Conservation (phyloP, 148 eudicot species). For the Tetragonia tetragonoides region DNA sequence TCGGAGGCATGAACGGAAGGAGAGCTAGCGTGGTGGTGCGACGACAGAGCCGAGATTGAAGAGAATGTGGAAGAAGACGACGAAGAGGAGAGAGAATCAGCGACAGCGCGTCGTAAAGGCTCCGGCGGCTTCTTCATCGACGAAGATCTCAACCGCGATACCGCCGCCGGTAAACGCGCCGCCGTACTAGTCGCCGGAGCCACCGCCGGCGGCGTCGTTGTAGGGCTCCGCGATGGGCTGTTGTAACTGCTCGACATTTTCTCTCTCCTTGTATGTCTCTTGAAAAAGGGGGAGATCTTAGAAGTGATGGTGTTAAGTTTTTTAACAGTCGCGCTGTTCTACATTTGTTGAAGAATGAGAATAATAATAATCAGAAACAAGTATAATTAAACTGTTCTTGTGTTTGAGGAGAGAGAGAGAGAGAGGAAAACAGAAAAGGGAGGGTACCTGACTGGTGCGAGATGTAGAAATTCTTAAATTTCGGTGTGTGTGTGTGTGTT, state of each 20-base stretch:
- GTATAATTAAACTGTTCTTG: not conserved
- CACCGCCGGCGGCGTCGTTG: not conserved
- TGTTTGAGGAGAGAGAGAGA: not conserved
- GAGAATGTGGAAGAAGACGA: constrained; percentile 39
- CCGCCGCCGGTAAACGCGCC: constrained; percentile 37
- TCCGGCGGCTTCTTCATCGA: constrained; percentile 92
- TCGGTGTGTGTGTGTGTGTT: constrained; percentile 26
- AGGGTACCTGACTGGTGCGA: not conserved
- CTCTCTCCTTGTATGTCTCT: not conserved
- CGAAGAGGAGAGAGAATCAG: constrained; percentile 78
- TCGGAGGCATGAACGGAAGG: constrained; percentile 62
- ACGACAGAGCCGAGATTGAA: constrained; percentile 31
- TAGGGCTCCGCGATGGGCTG: constrained; percentile 69
- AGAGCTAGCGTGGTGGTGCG: constrained; percentile 46
- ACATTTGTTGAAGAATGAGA: constrained; percentile 2
- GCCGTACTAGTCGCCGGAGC: too few relatives aligned
- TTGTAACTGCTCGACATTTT: constrained; percentile 57
- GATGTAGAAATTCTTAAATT: constrained; percentile 30
- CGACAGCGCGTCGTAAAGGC: constrained; percentile 98
- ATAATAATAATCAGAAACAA: not conserved
- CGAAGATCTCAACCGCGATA: constrained; percentile 79
- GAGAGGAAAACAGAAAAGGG: not conserved
- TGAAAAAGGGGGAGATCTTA: not conserved
- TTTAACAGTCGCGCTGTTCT: not conserved
- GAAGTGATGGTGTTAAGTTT: not conserved